Evolutionary conservation across 2,329 filamentous ascomycete genomes (phyloP).

Genomic region (Bipolaris gigantea): DNA sequence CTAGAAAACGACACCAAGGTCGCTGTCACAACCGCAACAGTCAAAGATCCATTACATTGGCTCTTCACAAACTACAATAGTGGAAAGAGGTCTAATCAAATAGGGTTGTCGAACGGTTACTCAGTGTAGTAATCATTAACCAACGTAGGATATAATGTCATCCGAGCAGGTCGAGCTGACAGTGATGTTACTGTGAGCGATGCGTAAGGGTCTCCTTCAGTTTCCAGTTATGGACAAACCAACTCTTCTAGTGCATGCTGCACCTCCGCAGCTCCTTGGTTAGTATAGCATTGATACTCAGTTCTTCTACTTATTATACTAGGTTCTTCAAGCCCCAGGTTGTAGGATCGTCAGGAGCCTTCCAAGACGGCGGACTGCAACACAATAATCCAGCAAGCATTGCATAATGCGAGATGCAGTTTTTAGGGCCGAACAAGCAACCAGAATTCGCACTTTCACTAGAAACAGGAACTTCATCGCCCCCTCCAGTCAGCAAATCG

Average conservation of each 20-base stretch:
- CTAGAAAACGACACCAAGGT: slow-evolving; percentile 30
- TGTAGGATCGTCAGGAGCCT: not conserved
- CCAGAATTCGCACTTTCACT: not conserved
- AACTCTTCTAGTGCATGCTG: not conserved
- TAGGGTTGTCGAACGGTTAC: not conserved
- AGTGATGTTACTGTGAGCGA: slow-evolving; percentile 1
- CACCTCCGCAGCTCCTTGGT: slow-evolving; percentile 1
- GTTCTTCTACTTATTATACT: not conserved
- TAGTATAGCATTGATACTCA: not conserved
- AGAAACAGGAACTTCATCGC: not conserved
- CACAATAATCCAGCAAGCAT: slow-evolving; percentile 2
- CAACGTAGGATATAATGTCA: not conserved
- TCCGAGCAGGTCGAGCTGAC: not conserved
- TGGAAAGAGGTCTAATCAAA: slow-evolving; percentile 4
- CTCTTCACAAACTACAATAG: slow-evolving; percentile 40
- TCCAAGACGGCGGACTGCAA: not conserved
- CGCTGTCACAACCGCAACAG: slow-evolving; percentile 32
- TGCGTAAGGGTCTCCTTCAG: not conserved
- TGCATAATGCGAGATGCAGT: not conserved
- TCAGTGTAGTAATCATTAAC: not conserved
- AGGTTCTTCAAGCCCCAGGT: slow-evolving; percentile 1
- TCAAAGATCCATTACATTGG: slow-evolving; percentile 18
- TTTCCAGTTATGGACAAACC: not conserved
- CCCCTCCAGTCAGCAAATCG: not conserved
- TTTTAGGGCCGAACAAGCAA: not conserved